Conservation (phyloP, 139 green algal genomes). For the Dunaliella primolecta region DNA sequence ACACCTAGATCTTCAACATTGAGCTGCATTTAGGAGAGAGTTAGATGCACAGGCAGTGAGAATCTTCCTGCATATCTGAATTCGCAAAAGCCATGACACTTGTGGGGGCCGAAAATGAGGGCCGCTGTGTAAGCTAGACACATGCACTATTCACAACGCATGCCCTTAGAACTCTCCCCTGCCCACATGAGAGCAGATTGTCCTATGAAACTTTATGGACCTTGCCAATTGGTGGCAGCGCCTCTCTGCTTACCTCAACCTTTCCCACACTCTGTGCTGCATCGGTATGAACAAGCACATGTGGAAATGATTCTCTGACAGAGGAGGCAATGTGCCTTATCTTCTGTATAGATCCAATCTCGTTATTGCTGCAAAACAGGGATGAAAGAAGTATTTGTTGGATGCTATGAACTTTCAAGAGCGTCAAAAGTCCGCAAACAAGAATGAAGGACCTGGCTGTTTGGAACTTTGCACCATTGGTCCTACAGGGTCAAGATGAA, state of each 20-base stretch:
- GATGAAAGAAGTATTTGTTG: not conserved
- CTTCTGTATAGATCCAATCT: conserved; percentile 58
- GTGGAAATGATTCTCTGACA: conserved; percentile 5
- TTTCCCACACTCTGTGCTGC: conserved; percentile 78
- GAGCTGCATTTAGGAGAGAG: conserved; percentile 31
- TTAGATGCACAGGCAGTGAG: not conserved
- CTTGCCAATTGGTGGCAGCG: no score
- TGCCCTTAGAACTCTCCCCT: not conserved
- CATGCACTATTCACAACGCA: not conserved
- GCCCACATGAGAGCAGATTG: no score
- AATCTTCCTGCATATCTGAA: no score
- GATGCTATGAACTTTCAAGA: not conserved
- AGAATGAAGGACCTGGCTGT: not conserved
- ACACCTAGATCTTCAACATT: conserved; percentile 66
- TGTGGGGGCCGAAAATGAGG: no score
- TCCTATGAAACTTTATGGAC: no score
- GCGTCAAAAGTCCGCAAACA: not conserved
- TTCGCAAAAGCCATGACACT: no score
- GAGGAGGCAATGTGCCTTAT: conserved; percentile 38
- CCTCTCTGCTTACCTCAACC: conserved; percentile 31
- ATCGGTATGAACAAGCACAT: conserved; percentile 67
- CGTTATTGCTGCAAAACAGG: not conserved
- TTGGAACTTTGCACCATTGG: not conserved
- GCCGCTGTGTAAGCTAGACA: no score
- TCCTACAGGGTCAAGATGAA: no score